Evolutionary conservation across 2,329 filamentous ascomycete genomes (phyloP), one percentile per base, ranked within the genome.

Genomic region (Nemania sp.): DNA sequence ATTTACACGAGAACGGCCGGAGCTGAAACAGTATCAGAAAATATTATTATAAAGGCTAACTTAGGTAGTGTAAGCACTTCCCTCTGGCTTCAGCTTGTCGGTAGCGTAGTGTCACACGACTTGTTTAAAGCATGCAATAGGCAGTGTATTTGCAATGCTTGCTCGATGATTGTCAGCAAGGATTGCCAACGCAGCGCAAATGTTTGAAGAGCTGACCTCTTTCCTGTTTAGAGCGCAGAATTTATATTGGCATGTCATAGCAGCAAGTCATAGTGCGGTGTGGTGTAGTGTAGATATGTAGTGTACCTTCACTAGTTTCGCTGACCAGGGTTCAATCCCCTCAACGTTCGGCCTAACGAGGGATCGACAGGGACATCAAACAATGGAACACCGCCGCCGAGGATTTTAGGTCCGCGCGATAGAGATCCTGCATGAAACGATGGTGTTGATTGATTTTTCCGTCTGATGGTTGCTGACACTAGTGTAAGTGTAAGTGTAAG

Each of bases 361-460:
- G 48, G 61, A 63, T 63, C 61, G 61, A 57, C 61, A 63, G 61
- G 61, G 53, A 61, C 61, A 50, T 60, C 59, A 58, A 60, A 57
- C 59, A 60, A 49, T 50, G 49, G 41, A 37, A 58, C 45, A 56
- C 61, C 50, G 26, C 49, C 47, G 50, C 60, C 47, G 36, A 61
- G 43, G 41, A 49, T 53, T 49, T 49, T 57, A 52, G 42, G 58
- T 52, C 57, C 48, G 23, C 42, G 33, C 43, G 52, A 49, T 49
- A 56, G 53, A 50, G 36, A 49, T 49, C n/a, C 37, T 39, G 49
- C 49, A 56, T 57, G 49, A 59, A 56, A 59, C 46, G 19, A 41
- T 49, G 42, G 46, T 47, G 47, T n/a, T 42, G 56, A 43, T n/a
- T 42, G 56, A 44, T 49, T 30, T 40, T 23, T 47, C 47, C 36